These are phyloP conservation scores for Globisporangium alternatum DNA, from an alignment of 352 stramenopile species.

Conservation along the genomic window DNA sequence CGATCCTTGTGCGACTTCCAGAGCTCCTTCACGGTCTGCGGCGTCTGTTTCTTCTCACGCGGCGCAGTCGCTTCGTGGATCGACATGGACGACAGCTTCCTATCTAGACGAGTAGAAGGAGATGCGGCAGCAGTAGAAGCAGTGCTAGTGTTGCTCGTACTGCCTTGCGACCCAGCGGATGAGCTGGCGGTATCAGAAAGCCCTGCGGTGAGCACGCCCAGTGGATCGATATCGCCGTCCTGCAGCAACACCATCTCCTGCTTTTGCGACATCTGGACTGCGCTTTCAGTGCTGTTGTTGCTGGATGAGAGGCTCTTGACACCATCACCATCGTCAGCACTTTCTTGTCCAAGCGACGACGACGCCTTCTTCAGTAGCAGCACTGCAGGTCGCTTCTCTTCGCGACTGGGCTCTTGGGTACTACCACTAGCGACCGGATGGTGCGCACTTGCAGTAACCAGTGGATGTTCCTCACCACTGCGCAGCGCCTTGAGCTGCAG, in stretches of 20 bases:
- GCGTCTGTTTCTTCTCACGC: background rate
- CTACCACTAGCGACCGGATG: background rate
- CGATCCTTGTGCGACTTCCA: slow-evolving; percentile 73
- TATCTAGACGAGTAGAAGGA: slow-evolving; percentile 1
- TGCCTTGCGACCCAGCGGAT: background rate
- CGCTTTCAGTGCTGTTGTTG: background rate
- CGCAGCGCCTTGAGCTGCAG: slow-evolving; percentile 21
- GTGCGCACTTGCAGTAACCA: slow-evolving; percentile 13
- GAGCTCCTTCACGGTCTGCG: slow-evolving; percentile 45
- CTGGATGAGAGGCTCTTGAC: background rate
- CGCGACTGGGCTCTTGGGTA: background rate
- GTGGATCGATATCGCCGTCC: slow-evolving; percentile 65
- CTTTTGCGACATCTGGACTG: slow-evolving; percentile 1
- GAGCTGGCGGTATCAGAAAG: slow-evolving; percentile 21
- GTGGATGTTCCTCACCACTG: slow-evolving; percentile 42
- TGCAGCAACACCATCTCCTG: slow-evolving; percentile 58
- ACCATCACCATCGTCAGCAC: background rate
- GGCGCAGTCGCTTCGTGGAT: slow-evolving; percentile 6
- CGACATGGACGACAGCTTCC: background rate
- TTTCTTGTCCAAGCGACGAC: background rate
- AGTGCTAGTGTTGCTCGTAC: background rate
- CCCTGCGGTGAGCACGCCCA: slow-evolving; percentile 44
- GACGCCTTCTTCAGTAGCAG: slow-evolving; percentile 8
- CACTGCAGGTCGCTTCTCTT: slow-evolving; percentile 3
- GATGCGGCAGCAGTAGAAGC: background rate